phyloP scores from a whole-genome alignment of 306 rosid species.

The Cucurbita argyrosperma region DNA sequence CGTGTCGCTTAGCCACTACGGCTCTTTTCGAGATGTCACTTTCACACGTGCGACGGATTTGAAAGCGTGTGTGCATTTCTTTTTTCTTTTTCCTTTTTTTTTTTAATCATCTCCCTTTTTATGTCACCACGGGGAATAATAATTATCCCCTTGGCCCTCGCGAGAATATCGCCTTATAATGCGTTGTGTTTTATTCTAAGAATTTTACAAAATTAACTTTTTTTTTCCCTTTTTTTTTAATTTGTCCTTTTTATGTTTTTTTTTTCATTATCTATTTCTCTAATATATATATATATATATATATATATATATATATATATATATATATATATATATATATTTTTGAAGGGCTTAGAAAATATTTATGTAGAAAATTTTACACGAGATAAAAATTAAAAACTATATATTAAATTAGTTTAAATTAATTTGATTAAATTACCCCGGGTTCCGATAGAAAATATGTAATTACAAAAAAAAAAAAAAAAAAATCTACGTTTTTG shows the following conservation, averaged over 20 bases:
- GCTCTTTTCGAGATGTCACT: conserved; percentile 19
- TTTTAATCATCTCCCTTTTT: background rate
- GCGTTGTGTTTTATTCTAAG: background rate
- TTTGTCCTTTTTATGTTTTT: background rate
- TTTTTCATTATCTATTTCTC: background rate
- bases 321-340: too few species aligned
- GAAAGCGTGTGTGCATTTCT: background rate
- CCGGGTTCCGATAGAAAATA: too few species aligned
- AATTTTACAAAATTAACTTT: background rate
- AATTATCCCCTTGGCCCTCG: conserved; percentile 1
- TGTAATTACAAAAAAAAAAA: too few species aligned
- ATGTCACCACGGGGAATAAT: background rate
- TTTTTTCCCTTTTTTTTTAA: background rate
- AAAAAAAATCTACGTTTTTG: too few species aligned
- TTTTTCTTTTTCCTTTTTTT: background rate
- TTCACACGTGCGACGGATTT: conserved; percentile 29
- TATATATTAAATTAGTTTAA: too few species aligned
- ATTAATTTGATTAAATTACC: too few species aligned
- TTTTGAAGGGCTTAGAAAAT: too few species aligned
- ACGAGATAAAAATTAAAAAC: too few species aligned
- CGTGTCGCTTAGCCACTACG: conserved; percentile 14
- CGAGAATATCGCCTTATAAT: conserved; percentile 9
- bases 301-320: too few species aligned
- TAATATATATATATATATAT: too few species aligned
- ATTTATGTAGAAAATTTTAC: too few species aligned